Evolutionary conservation across 768 basidiomycete genomes (phyloP), one percentile per base, ranked within the genome.

Genomic region (Russula abietina): DNA sequence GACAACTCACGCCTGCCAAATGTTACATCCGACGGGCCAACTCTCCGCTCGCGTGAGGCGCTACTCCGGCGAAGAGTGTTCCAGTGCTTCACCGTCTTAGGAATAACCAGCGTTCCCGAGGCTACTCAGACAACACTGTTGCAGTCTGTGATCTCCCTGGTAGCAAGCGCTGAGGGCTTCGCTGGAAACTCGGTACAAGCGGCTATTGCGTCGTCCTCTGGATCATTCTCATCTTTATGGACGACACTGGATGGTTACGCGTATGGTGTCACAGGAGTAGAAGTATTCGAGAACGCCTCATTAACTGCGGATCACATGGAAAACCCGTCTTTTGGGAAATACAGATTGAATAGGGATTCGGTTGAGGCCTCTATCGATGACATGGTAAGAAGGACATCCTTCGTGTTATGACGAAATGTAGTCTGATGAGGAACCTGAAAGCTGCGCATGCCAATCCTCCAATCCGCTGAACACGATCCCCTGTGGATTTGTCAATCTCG

Each of bases 111-210:
- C 22, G 84, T 95, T 38, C 85, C 90, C 0, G 92, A 96, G 58
- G 81, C 88, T 0, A 86, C 87, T n/a, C 96, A 96, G 74, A 75
- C 81, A 7, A 82, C 82, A 2, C 75, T 99, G 14, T 77, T 98
- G 12, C 91, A 93, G 66, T 89, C 91, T 2, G 86, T 85, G 0
- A 84, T 94, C 17, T 75, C 85, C 3, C 78, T 93, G 8, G 93
- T 98, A 69, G 89, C 93, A 3, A 91, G 93, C 69, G 85, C 89
- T 0, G 95, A 98, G 59, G 86, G 83, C 0, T 93, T 91, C 71
- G 77, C 81, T 0, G 87, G 91, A 1, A 92, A 91, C 2, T 84
- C 87, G 0, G 83, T 97, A 19, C 96, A 98, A 73, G 94, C 94
- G 0, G 90, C 92, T 0, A 96, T 98, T 66, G 89, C 90, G 0